Conservation (phyloP, 805 yeast species). For the Jamesozyma spencerorum region DNA sequence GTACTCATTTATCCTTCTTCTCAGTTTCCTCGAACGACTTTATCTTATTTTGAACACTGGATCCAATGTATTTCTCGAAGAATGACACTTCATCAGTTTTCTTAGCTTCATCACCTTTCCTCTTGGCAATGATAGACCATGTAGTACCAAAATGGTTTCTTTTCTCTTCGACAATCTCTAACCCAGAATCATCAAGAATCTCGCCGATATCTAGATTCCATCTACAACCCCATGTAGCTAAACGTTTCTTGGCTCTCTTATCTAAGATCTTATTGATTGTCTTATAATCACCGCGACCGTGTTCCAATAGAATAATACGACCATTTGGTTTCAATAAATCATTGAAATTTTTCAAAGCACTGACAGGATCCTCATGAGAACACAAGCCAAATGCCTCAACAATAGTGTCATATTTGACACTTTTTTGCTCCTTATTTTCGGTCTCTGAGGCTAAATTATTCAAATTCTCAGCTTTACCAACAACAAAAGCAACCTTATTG, state of each 20-base stretch:
- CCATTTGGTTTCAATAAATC: constrained; percentile 79
- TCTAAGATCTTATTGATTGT: constrained; percentile 75
- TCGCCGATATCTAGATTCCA: constrained; percentile 95
- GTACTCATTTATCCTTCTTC: neutral
- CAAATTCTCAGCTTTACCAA: constrained; percentile 81
- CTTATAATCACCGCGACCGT: constrained; percentile 79
- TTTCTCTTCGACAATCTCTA: constrained; percentile 71
- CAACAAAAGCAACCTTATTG: constrained; percentile 73
- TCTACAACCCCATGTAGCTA: constrained; percentile 91
- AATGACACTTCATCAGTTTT: constrained; percentile 37
- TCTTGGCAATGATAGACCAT: constrained; percentile 72
- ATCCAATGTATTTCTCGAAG: constrained; percentile 40
- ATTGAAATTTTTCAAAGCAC: constrained; percentile 67
- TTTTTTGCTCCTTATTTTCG: constrained; percentile 8
- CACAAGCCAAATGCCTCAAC: constrained; percentile 93
- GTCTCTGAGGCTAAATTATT: constrained; percentile 41
- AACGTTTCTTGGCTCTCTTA: constrained; percentile 69
- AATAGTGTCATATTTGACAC: constrained; percentile 76
- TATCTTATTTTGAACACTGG: constrained; percentile 28
- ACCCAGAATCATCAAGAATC: constrained; percentile 70
- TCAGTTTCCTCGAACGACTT: constrained; percentile 5
- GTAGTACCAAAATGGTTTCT: constrained; percentile 89
- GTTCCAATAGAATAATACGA: constrained; percentile 77
- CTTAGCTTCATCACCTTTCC: constrained; percentile 51
- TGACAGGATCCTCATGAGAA: constrained; percentile 88